A percentile compares a stretch with the other conserved stretches of the same genome.
Conservation (phyloP, 2,329 filamentous ascomycete genomes). For the Aureobasidium sp. region DNA sequence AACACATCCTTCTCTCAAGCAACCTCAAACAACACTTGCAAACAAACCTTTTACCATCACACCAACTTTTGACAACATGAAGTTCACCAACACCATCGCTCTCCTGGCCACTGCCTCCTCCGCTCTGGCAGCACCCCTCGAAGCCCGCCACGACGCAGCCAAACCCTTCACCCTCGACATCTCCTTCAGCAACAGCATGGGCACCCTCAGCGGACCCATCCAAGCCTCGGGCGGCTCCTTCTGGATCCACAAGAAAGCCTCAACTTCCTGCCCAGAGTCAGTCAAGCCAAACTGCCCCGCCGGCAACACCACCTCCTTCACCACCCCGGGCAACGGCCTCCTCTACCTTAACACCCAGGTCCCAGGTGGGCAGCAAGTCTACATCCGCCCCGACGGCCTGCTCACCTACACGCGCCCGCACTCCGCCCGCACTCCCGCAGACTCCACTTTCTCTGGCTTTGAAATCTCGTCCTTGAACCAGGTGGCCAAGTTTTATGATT, state of each 20-base stretch:
- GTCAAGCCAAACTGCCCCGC: constrained; percentile 19
- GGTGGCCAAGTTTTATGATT: constrained; percentile 15
- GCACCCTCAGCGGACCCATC: constrained; percentile 14
- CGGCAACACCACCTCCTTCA: constrained; percentile 15
- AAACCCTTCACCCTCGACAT: constrained; percentile 10
- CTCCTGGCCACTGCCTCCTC: neutral
- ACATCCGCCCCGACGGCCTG: constrained; percentile 23
- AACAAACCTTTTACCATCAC: neutral
- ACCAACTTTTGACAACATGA: neutral
- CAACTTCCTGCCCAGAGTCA: constrained; percentile 23
- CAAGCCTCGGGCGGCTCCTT: constrained; percentile 20
- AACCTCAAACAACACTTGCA: neutral
- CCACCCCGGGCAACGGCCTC: constrained; percentile 11
- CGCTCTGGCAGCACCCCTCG: constrained; percentile 4
- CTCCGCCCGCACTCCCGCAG: constrained; percentile 21
- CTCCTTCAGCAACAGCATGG: constrained; percentile 8
- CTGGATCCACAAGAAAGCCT: constrained; percentile 23
- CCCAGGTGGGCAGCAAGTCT: constrained; percentile 24
- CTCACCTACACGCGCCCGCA: constrained; percentile 24
- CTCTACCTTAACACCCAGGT: constrained; percentile 21
- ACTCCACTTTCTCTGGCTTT: constrained; percentile 22
- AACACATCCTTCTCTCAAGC: neutral
- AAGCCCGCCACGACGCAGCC: constrained; percentile 5
- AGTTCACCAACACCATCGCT: neutral
- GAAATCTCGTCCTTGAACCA: constrained; percentile 8